Evolutionary conservation across 371 early-diverging fungal species (phyloP).

Genomic region (Rhizopus stolonifer): DNA sequence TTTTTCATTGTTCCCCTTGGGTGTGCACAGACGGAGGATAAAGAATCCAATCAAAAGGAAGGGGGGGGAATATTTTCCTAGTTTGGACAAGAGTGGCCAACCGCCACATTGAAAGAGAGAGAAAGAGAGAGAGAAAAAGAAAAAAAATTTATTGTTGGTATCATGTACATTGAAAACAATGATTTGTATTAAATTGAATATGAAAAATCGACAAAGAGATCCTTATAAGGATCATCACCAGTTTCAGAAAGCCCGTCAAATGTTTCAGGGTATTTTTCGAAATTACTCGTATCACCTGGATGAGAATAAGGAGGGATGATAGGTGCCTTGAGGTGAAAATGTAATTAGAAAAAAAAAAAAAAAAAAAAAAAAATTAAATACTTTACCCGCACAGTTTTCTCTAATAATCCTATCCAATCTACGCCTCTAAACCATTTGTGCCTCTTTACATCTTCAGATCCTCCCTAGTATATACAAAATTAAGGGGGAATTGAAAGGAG

Average conservation of each 20-base stretch:
- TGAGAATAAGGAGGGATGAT: slow-evolving; percentile 85
- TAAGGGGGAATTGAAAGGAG: not conserved
- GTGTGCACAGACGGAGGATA: no score
- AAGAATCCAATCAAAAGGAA: no score
- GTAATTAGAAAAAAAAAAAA: no score
- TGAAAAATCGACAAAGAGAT: slow-evolving; percentile 43
- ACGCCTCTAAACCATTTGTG: slow-evolving; percentile 87
- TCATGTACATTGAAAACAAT: slow-evolving; percentile 6
- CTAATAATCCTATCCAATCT: slow-evolving; percentile 77
- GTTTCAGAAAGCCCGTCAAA: slow-evolving; percentile 45
- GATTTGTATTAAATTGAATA: slow-evolving; percentile 4
- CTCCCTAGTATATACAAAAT: slow-evolving; percentile 43
- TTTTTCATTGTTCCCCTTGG: no score
- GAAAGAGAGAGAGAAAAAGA: not conserved
- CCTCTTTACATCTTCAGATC: slow-evolving; percentile 76
- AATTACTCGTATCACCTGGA: slow-evolving; percentile 95
- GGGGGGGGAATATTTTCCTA: no score
- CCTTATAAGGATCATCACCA: slow-evolving; percentile 44
- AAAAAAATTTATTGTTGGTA: not conserved
- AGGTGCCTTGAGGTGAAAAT: slow-evolving; percentile 63
- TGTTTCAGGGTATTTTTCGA: slow-evolving; percentile 92
- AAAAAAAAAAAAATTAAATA: no score
- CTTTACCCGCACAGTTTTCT: slow-evolving; percentile 63
- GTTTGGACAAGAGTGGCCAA: no score
- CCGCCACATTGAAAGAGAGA: no score